Evolutionary conservation across 2,329 filamentous ascomycete species (phyloP), one percentile per base, ranked within the genome.

Genomic region (Cytospora mali): DNA sequence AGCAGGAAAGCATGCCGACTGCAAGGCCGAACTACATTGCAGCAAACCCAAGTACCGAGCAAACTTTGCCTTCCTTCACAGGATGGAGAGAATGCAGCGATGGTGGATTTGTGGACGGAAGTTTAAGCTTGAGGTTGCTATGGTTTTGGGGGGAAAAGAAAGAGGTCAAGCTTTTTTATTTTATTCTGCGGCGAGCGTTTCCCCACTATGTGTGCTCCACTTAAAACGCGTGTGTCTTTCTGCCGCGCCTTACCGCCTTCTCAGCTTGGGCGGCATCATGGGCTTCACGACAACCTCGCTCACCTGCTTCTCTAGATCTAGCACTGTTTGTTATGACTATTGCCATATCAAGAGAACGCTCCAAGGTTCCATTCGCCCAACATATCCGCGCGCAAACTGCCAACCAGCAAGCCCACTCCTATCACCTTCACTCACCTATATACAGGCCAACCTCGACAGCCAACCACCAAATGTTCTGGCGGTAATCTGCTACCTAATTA

Each of bases 141-240:
- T 51, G 21, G 33, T 54, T 60, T 54, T 49, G n/a, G 29, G 23
- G 48, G 27, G 50, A 33, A 60, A 60, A 48, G 31, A 49, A 42
- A 33, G 31, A 33, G 14, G 18, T 46, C 14, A 50, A 29, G 28
- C 21, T 60, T 60, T n/a, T n/a, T n/a, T n/a, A n/a, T n/a, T n/a
- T 60, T 54, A 60, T 53, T 52, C 28, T 54, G 58, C 18, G 58
- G 27, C 27, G 13, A 28, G 58, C 35, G 50, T 39, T 10, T 46
- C 39, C 31, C 58, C n/a, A 48, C 33, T 28, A n/a, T n/a, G n/a
- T 28, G 35, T 9, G n/a, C 42, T 23, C 10, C 42, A 6, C n/a
- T 46, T 46, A n/a, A n/a, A n/a, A n/a, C n/a, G n/a, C n/a, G n/a
- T n/a, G n/a, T n/a, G 9, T 46, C 6, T 46, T 21, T 11, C 10